A percentile compares a stretch with the other conserved stretches of the same genome.
phyloP scores from a whole-genome alignment of 2,329 filamentous ascomycete genomes.

The Cytospora schulzeri region DNA sequence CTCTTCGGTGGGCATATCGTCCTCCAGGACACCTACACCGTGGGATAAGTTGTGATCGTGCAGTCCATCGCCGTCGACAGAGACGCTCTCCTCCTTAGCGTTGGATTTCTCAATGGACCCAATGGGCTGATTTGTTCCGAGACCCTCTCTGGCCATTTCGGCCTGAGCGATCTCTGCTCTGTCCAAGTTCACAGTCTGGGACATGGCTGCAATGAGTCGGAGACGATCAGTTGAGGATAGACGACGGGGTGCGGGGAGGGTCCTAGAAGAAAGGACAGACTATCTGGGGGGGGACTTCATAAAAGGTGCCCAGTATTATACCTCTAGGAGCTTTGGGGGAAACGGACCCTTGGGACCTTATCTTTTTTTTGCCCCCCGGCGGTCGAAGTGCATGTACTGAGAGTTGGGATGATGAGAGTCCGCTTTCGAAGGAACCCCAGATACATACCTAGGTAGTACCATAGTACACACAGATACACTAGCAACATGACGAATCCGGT shows the following conservation, averaged over 20 bases:
- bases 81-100: conserved; percentile 22
- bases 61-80: conserved; percentile 2
- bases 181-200: conserved; percentile 28
- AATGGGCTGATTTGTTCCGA: conserved; percentile 15
- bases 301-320: no score
- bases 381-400: no score
- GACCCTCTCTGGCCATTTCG: conserved; percentile 19
- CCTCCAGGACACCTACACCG: conserved; percentile 23
- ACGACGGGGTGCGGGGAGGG: neutral
- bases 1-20: conserved; percentile 59
- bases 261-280: neutral
- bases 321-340: no score
- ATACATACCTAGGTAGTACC: no score
- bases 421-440: neutral
- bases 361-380: neutral
- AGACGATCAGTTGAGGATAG: neutral
- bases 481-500: no score
- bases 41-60: conserved; percentile 1
- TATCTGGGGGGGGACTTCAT: no score
- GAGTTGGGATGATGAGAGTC: neutral
- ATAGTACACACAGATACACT: no score
- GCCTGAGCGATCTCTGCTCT: conserved; percentile 30
- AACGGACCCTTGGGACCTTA: neutral
- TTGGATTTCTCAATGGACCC: conserved; percentile 22
- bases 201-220: conserved; percentile 21